Evolutionary conservation across 2,329 filamentous ascomycete genomes (phyloP).

Genomic region (Leptographium flavum): DNA sequence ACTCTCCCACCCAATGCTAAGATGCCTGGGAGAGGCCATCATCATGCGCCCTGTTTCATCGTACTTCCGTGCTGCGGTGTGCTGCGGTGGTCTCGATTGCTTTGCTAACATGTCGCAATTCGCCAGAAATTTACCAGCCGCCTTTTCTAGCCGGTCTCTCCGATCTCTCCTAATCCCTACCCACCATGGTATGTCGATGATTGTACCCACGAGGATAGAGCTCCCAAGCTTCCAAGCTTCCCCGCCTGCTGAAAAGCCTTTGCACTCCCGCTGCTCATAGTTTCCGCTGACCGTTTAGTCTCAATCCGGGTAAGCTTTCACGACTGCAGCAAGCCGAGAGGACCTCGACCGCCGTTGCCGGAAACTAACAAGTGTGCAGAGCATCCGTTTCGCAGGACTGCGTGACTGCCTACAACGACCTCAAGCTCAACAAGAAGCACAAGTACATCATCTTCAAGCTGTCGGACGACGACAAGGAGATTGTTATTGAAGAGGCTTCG

Average conservation of each 20-base stretch:
- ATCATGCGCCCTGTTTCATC: background rate
- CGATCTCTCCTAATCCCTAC: background rate
- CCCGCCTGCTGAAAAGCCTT: background rate
- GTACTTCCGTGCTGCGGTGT: too few relatives aligned
- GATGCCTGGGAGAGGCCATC: background rate
- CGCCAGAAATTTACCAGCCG: too few relatives aligned
- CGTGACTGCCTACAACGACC: conserved; percentile 59
- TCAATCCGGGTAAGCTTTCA: conserved; percentile 3
- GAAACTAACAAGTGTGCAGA: conserved; percentile 27
- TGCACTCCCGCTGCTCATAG: background rate
- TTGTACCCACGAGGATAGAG: background rate
- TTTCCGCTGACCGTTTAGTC: background rate
- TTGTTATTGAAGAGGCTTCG: conserved; percentile 64
- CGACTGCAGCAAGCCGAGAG: too few relatives aligned
- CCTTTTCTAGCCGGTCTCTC: background rate
- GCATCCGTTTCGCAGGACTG: conserved; percentile 60
- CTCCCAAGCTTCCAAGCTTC: too few relatives aligned
- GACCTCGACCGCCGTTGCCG: background rate
- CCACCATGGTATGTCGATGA: background rate
- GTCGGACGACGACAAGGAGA: conserved; percentile 68
- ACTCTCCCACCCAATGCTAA: too few relatives aligned
- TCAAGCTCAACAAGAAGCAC: conserved; percentile 68
- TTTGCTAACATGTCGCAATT: background rate
- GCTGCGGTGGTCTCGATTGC: background rate
- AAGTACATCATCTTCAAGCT: conserved; percentile 87